These are phyloP conservation scores for Meripilus lineatus DNA, from an alignment of 1,284 basidiomycete species.

Conservation along the genomic window DNA sequence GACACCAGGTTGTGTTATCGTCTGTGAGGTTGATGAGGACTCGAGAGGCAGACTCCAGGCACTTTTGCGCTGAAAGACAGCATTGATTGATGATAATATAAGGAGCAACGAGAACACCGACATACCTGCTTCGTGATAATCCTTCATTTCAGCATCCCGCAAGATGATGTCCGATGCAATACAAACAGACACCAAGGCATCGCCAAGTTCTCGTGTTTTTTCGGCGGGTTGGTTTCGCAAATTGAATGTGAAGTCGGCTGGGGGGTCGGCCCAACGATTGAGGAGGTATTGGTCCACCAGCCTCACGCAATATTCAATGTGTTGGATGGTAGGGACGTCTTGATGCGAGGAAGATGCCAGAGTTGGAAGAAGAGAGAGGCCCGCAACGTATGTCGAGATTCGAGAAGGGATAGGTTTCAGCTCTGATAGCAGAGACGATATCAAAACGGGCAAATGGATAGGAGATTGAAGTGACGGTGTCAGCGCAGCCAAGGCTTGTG, in stretches of 20 bases:
- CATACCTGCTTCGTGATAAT: slow-evolving; percentile 6
- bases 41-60: slow-evolving; percentile 52
- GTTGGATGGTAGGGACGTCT: slow-evolving; percentile 36
- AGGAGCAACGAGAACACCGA: not conserved
- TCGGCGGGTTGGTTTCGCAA: slow-evolving; percentile 19
- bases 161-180: slow-evolving; percentile 32
- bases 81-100: slow-evolving; percentile 2
- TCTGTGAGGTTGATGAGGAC: slow-evolving; percentile 69
- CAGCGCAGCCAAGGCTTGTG: slow-evolving; percentile 37
- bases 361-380: slow-evolving; percentile 35
- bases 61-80: slow-evolving; percentile 38
- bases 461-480: slow-evolving; percentile 30
- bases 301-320: slow-evolving; percentile 50
- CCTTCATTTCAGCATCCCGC: slow-evolving; percentile 21
- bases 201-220: slow-evolving; percentile 30
- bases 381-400: slow-evolving; percentile 35
- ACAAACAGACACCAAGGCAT: slow-evolving; percentile 43
- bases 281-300: slow-evolving; percentile 61
- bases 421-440: slow-evolving; percentile 32
- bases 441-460: slow-evolving; percentile 28
- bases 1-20: slow-evolving; percentile 49
- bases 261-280: slow-evolving; percentile 56
- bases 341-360: slow-evolving; percentile 15
- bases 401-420: slow-evolving; percentile 35
- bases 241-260: no score